Base-by-base conservation (phyloP, 2,329 filamentous ascomycete genomes). In the Cladosporium sphaerospermum region DNA sequence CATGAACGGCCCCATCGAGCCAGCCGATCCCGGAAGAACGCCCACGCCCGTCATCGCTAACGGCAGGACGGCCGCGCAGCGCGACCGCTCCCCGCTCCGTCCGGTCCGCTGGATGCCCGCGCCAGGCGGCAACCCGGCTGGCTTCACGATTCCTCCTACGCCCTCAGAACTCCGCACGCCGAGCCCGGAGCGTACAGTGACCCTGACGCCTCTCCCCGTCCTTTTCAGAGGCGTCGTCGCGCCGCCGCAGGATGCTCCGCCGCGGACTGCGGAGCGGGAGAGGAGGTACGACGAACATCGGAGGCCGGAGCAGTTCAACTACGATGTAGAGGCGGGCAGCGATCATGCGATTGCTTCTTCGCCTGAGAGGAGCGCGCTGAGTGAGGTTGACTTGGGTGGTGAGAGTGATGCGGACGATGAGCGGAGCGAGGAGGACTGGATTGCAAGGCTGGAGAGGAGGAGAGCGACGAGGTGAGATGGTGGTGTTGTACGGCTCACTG, bases 41-140 rank as follows among this genome's bases (percentile, higher is more conserved):
- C 39, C 47, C 31, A 28, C 31, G 1, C 50, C 50, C 11, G 50
- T 53, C 18, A 53, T 53, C 19, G 42, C 33, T 13, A 19, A 53
- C 23, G 50, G 50, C 13, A 40, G 50, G 11, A 53, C 50, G 9
- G 18, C 33, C 6, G 34, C 32, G 18, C 50, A 53, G 14, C 50
- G 42, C 11, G 6, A n/a, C 11, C 14, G 10, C 23, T 18, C 33
- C 14, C 42, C 50, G 8, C 50, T 53, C 1, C 50, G 42, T 19
- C 16, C 42, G 18, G 11, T 41, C 2, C 16, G 3, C 13, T 50
- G 28, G 37, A 16, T 18, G 7, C 37, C 47, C 8, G 47, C 47
- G n/a, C 2, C 13, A 7, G 31, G 40, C 23, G 47, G 47, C 28
- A 41, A 50, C 13, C 47, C 47, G 32, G 37, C 47, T 4, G 34